Evolutionary conservation across 2,329 filamentous ascomycete genomes (phyloP).

Genomic region (Aspergillus fischeri): DNA sequence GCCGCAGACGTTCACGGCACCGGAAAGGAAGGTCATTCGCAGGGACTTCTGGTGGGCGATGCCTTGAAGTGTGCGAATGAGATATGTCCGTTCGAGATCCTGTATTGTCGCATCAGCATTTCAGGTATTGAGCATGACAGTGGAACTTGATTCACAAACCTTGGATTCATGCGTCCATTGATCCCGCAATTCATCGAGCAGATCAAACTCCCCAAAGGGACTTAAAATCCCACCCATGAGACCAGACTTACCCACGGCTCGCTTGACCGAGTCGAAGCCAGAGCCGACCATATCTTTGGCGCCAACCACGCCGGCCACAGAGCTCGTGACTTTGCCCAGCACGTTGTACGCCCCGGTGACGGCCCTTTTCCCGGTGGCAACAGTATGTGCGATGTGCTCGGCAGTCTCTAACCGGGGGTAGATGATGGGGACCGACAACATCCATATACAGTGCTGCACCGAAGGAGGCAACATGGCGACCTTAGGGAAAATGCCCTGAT

Average conservation of each 20-base stretch:
- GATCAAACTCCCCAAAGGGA: constrained; percentile 92
- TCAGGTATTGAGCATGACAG: background rate
- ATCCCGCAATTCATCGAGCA: constrained; percentile 89
- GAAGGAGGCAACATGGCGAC: constrained; percentile 84
- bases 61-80: constrained; percentile 91
- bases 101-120: constrained; percentile 23
- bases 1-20: constrained; percentile 82
- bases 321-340: constrained; percentile 89
- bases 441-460: constrained; percentile 96
- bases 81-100: constrained; percentile 92
- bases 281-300: constrained; percentile 89
- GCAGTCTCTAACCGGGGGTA: constrained; percentile 90
- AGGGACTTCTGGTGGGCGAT: constrained; percentile 94
- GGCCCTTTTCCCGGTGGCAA: constrained; percentile 92
- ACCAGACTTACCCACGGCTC: constrained; percentile 89
- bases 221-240: constrained; percentile 94
- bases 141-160: constrained; percentile 37
- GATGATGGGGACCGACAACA: constrained; percentile 84
- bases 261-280: constrained; percentile 93
- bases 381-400: constrained; percentile 84
- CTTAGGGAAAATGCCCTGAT: constrained; percentile 96
- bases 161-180: constrained; percentile 99
- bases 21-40: constrained; percentile 94
- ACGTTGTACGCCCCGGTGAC: constrained; percentile 97
- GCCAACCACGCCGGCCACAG: constrained; percentile 90